These are phyloP conservation scores for Populus trichocarpa DNA, from an alignment of 441 rosid genomes.

Conservation along the genomic window DNA sequence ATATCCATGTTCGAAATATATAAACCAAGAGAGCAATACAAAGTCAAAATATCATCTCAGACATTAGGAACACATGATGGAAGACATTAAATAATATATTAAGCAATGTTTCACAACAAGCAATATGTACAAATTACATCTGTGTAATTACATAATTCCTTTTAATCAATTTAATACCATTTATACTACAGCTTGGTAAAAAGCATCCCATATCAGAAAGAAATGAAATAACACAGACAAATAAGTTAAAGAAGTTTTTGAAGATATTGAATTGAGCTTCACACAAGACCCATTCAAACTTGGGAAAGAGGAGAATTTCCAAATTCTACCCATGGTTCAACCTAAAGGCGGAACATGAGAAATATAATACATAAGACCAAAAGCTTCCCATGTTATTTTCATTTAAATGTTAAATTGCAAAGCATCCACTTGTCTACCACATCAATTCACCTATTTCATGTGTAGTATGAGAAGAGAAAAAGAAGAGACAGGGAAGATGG, in stretches of 20 bases:
- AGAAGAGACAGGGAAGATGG: not conserved
- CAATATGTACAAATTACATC: not conserved
- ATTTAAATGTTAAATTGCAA: not conserved
- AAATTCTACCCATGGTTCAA: not conserved
- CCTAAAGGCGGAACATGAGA: not conserved
- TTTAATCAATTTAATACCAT: not conserved
- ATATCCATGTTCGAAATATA: not conserved
- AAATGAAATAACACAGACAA: not conserved
- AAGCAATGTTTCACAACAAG: not conserved
- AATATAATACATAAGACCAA: not conserved
- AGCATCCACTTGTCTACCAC: not conserved
- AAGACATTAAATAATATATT: not conserved
- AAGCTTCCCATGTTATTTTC: not conserved
- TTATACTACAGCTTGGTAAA: not conserved
- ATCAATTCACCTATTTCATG: not conserved
- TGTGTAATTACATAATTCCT: not conserved
- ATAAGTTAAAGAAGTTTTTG: not conserved
- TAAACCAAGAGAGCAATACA: not conserved
- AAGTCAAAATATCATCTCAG: not conserved
- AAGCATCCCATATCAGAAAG: not conserved
- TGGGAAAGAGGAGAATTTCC: not conserved
- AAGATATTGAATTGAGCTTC: not conserved
- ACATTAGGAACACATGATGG: not conserved
- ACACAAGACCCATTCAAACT: not conserved
- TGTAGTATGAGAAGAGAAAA: not conserved